Base-by-base conservation (phyloP, 148 eudicot genomes). In the Chenopodium suecicum region DNA sequence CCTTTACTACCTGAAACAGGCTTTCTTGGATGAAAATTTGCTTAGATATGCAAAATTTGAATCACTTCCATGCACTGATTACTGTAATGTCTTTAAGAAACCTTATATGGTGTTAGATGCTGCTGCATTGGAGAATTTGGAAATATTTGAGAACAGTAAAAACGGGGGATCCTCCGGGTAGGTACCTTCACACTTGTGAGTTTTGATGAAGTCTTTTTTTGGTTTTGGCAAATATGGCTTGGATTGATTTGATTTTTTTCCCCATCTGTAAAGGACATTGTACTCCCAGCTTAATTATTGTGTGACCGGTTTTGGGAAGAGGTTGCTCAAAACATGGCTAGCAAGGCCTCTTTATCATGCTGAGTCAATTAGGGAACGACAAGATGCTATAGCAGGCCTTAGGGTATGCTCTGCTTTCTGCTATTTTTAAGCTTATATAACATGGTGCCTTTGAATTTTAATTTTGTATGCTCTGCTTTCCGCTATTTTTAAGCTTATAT, bases 131-230 rank as follows among this genome's bases (percentile, higher is more conserved):
- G 99, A 97, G 87, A 97, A 92, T 85, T 88, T 97, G 80, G 99
- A 97, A 87, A 88, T 97, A 80, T 97, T 94, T 86, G 98, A 97
- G 82, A 97, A 97, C 83, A 90, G 87, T 80, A 86, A 80, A 84
- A 89, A 94, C 84, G 99, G 99, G 37, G 95, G 87, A 79, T 84
- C 92, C 76, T 67, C 93, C n/a, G 99, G 99, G 99, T 94, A 92
- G 47, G 81, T 74, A 84, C 72, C 50, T 75, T 52, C 69, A 58
- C 58, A 17, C 25, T 56, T 14, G 6, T 27, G 20, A 32, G 8
- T 76, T 29, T 27, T 75, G 9, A 2, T 27, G 22, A 17, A 7
- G 4, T 14, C 44, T 6, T 71, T 78, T 63, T 63, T 63, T 70
- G 50, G 60, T 47, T 64, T 37, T 78, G 63, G 54, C 70, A 22